These are phyloP conservation scores for Boletus barrowsii DNA, from an alignment of 768 basidiomycete genomes.

Conservation along the genomic window DNA sequence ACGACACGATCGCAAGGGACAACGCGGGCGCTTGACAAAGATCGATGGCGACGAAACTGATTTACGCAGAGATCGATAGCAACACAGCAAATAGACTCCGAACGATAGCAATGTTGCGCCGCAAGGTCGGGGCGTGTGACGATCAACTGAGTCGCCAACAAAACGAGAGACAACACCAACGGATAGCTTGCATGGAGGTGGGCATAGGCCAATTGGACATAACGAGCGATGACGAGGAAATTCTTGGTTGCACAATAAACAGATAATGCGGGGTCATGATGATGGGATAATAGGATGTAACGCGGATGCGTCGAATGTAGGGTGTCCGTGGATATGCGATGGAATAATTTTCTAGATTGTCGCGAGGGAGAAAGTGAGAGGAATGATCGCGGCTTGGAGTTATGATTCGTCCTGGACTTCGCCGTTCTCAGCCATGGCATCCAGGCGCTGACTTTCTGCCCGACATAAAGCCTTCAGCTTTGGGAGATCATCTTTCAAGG, in stretches of 20 bases:
- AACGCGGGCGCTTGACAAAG: conserved; percentile 15
- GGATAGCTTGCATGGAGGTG: conserved; percentile 3
- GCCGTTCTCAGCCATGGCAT: conserved; percentile 8
- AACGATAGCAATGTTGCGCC: conserved; percentile 18
- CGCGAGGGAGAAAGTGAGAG: not conserved
- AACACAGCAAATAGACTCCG: conserved; percentile 20
- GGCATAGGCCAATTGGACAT: conserved; percentile 21
- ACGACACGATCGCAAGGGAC: conserved; percentile 6
- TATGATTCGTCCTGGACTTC: conserved; percentile 18
- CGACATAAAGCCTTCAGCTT: conserved; percentile 20
- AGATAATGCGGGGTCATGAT: conserved; percentile 23
- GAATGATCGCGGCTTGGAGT: not conserved
- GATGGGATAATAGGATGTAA: conserved; percentile 21
- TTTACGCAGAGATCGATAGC: conserved; percentile 26
- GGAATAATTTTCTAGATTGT: conserved; percentile 22
- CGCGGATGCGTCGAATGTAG: conserved; percentile 18
- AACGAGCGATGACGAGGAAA: conserved; percentile 24
- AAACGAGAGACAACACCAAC: conserved; percentile 17
- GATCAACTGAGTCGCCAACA: conserved; percentile 14
- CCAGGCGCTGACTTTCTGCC: conserved; percentile 18
- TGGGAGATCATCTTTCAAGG: conserved; percentile 55
- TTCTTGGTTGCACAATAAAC: conserved; percentile 29
- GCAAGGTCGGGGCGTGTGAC: not conserved
- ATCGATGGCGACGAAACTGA: conserved; percentile 16
- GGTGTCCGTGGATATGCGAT: conserved; percentile 28